These are phyloP conservation scores for Eutrema japonicum DNA, from an alignment of 345 rosid genomes.

Conservation along the genomic window DNA sequence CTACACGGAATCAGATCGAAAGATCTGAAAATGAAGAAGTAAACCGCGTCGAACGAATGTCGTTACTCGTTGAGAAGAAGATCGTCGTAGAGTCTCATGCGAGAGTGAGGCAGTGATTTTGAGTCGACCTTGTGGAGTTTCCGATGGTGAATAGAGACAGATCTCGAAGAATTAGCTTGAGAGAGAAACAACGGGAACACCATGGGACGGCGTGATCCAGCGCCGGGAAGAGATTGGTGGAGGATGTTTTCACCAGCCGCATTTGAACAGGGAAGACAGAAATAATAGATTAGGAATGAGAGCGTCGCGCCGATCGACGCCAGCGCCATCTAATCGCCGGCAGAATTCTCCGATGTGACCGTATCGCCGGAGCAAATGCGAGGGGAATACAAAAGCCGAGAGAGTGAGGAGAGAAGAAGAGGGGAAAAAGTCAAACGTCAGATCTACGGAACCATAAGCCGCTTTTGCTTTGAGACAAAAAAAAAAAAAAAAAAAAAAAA, in stretches of 20 bases:
- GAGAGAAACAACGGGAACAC: constrained; percentile 75
- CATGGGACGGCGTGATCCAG: constrained; percentile 57
- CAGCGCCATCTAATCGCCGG: constrained; percentile 41
- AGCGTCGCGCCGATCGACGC: constrained; percentile 24
- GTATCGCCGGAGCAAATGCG: constrained; percentile 12
- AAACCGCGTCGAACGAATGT: neutral
- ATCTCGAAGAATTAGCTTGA: constrained; percentile 46
- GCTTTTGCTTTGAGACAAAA: constrained; percentile 35
- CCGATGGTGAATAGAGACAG: constrained; percentile 47
- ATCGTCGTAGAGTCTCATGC: constrained; percentile 93
- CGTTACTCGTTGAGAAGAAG: constrained; percentile 85
- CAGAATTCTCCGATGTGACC: neutral
- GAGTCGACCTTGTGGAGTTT: constrained; percentile 60
- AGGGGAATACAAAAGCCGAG: neutral
- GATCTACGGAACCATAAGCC: constrained; percentile 34
- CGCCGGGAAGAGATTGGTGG: constrained; percentile 40
- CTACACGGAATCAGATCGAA: constrained; percentile 17
- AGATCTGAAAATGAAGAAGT: neutral
- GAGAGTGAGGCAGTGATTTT: constrained; percentile 57
- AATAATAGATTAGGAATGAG: constrained; percentile 31
- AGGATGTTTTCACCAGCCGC: constrained; percentile 38
- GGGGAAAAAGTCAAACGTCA: constrained; percentile 6
- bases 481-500: too few relatives aligned
- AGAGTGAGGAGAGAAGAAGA: neutral
- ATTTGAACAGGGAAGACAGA: constrained; percentile 33